phyloP scores from a whole-genome alignment of 192 early-diverging fungal genomes.

The Coemansia sp. region DNA sequence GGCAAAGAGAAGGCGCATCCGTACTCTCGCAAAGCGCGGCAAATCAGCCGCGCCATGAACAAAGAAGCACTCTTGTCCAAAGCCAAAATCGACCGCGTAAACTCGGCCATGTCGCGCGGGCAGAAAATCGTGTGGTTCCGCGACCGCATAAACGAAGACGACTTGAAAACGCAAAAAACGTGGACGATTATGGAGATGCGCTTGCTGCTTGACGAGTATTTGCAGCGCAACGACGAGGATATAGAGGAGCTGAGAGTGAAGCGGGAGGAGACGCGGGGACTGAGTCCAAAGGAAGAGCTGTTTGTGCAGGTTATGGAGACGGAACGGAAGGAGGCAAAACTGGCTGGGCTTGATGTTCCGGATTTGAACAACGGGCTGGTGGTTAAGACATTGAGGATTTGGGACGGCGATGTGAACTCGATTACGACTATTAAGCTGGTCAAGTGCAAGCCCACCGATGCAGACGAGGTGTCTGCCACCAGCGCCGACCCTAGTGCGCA shows the following conservation, averaged over 20 bases:
- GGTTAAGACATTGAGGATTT: conserved; percentile 34
- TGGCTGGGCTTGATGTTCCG: conserved; percentile 41
- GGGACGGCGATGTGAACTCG: conserved; percentile 55
- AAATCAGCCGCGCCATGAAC: conserved; percentile 63
- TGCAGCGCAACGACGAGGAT: conserved; percentile 62
- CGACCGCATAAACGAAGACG: conserved; percentile 57
- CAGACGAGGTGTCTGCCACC: neutral
- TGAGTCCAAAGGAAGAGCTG: conserved; percentile 35
- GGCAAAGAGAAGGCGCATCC: conserved; percentile 70
- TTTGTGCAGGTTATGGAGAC: conserved; percentile 31
- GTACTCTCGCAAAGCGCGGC: conserved; percentile 70
- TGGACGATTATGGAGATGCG: conserved; percentile 30
- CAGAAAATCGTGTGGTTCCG: conserved; percentile 69
- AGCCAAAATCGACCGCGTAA: conserved; percentile 50
- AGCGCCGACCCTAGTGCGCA: neutral
- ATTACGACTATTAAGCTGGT: conserved; percentile 40
- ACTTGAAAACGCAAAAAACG: conserved; percentile 49
- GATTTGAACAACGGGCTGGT: conserved; percentile 39
- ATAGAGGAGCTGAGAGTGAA: conserved; percentile 51
- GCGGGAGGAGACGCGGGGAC: conserved; percentile 42
- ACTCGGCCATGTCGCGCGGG: conserved; percentile 35
- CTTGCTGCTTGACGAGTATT: conserved; percentile 47
- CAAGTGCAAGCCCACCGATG: conserved; percentile 26
- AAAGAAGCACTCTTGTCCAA: conserved; percentile 54
- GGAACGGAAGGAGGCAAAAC: conserved; percentile 30